Conservation (phyloP, 257 asterid species). For the Nicotiana undulata region DNA sequence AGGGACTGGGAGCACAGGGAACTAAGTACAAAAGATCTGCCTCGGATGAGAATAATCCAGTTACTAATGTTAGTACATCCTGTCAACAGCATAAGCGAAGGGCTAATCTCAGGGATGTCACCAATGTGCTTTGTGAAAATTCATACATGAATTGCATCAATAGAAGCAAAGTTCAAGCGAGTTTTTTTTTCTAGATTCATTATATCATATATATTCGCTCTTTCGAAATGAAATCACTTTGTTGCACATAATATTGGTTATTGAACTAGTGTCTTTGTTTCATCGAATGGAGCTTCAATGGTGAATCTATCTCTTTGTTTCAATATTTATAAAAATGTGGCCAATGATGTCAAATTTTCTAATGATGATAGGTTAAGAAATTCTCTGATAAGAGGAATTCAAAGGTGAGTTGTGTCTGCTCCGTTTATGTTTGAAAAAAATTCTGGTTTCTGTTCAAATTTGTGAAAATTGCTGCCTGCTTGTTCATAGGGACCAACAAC, state of each 20-base stretch:
- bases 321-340: not conserved
- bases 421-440: not conserved
- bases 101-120: constrained; percentile 78
- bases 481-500: not conserved
- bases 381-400: constrained; percentile 31
- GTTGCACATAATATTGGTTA: not conserved
- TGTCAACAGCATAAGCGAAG: constrained; percentile 53
- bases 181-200: not conserved
- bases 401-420: constrained; percentile 18
- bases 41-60: constrained; percentile 31
- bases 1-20: constrained; percentile 28
- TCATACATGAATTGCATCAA: constrained; percentile 38
- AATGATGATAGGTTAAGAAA: constrained; percentile 25
- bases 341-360: not conserved
- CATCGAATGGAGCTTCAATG: not conserved
- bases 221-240: not conserved
- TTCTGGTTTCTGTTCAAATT: not conserved
- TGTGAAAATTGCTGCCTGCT: not conserved
- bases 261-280: not conserved
- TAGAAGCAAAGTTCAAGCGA: constrained; percentile 50
- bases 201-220: not conserved
- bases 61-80: constrained; percentile 15
- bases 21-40: constrained; percentile 62
- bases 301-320: not conserved
- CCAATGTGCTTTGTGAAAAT: constrained; percentile 49